A percentile compares a stretch with the other conserved stretches of the same genome.
Evolutionary conservation across 352 stramenopile genomes (phyloP).

Genomic region (Thalassiosira hispida): DNA sequence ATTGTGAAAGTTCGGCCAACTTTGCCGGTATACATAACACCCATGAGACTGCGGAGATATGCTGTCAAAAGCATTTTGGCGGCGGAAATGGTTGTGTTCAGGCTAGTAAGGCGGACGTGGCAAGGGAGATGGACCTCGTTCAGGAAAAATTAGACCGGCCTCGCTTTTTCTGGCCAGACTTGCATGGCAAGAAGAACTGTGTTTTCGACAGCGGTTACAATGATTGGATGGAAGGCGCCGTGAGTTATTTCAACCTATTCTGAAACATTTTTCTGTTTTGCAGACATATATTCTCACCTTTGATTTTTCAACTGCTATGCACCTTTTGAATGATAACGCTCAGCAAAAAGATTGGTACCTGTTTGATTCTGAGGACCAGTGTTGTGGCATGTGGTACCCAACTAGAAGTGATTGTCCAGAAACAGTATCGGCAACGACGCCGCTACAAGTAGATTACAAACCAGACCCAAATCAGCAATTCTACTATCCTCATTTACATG

Average conservation of each 20-base stretch:
- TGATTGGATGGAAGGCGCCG: constrained; percentile 23
- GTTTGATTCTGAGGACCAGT: constrained; percentile 1
- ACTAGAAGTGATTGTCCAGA: constrained; percentile 18
- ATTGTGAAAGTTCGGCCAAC: constrained; percentile 22
- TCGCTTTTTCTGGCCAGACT: constrained; percentile 10
- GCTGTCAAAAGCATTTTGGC: constrained; percentile 26
- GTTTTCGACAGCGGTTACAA: constrained; percentile 24
- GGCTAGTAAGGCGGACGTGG: constrained; percentile 16
- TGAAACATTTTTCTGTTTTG: too few species aligned
- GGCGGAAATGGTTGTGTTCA: constrained; percentile 3
- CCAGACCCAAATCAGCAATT: constrained; percentile 8
- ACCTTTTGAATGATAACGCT: not conserved
- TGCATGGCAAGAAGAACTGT: constrained; percentile 31
- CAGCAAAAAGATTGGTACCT: constrained; percentile 17
- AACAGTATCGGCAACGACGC: not conserved
- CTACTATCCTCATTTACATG: constrained; percentile 20
- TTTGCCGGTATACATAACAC: constrained; percentile 21
- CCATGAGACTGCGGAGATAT: constrained; percentile 26
- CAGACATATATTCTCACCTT: constrained; percentile 6
- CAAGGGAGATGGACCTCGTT: not conserved
- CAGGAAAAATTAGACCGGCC: constrained; percentile 1
- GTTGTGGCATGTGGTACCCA: constrained; percentile 21
- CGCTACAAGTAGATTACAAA: constrained; percentile 18
- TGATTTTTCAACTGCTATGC: constrained; percentile 1
- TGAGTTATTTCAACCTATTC: constrained; percentile 6